A percentile compares a stretch with the other conserved stretches of the same genome.
Conservation (phyloP, 805 yeast species). For the Pichia heedii region DNA sequence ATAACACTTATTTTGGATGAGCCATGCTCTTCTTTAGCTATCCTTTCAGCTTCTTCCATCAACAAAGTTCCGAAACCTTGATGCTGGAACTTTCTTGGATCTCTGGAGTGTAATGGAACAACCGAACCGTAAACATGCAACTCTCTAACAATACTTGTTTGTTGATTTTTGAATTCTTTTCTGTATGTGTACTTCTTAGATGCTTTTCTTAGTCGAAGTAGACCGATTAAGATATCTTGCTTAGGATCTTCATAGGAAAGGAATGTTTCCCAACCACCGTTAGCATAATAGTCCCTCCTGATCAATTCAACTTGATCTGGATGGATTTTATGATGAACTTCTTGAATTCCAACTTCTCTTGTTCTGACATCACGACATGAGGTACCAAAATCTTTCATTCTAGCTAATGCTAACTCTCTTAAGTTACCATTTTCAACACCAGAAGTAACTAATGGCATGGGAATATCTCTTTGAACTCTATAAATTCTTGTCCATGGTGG, state of each 20-base stretch:
- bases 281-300: slow-evolving; percentile 92
- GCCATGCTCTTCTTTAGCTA: slow-evolving; percentile 92
- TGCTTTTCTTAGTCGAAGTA: slow-evolving; percentile 80
- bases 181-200: slow-evolving; percentile 83
- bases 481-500: slow-evolving; percentile 99
- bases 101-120: slow-evolving; percentile 92
- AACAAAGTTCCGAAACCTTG: slow-evolving; percentile 96
- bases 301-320: slow-evolving; percentile 96
- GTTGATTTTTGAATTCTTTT: slow-evolving; percentile 76
- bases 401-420: slow-evolving; percentile 88
- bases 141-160: slow-evolving; percentile 92
- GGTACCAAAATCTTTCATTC: slow-evolving; percentile 98
- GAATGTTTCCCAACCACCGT: slow-evolving; percentile 98
- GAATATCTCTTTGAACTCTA: slow-evolving; percentile 97
- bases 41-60: slow-evolving; percentile 98
- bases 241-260: slow-evolving; percentile 94
- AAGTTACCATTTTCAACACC: slow-evolving; percentile 98
- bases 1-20: slow-evolving; percentile 86
- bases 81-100: slow-evolving; percentile 96
- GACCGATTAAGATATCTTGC: slow-evolving; percentile 89
- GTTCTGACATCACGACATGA: slow-evolving; percentile 94
- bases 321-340: slow-evolving; percentile 91
- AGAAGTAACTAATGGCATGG: slow-evolving; percentile 96
- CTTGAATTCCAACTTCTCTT: slow-evolving; percentile 97
- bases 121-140: slow-evolving; percentile 96